Evolutionary conservation across 192 early-diverging fungal species (phyloP).

Genomic region (Backusella circina): DNA sequence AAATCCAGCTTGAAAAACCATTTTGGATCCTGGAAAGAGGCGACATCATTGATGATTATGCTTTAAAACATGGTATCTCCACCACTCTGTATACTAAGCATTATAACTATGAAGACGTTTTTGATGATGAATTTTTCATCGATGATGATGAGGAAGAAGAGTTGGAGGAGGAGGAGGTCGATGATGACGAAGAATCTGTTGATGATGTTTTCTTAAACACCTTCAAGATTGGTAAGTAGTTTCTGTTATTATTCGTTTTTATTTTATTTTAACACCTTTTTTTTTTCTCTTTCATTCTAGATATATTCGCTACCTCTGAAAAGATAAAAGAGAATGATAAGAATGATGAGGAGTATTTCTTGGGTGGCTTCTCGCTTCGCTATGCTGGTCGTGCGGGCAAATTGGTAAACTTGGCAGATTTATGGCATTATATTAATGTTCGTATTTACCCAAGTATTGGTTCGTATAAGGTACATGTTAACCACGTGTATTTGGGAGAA

Average conservation of each 20-base stretch:
- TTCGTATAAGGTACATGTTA: not conserved
- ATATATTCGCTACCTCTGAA: not conserved
- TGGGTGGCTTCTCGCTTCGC: not conserved
- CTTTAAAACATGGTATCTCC: not conserved
- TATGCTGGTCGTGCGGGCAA: not conserved
- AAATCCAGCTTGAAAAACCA: not conserved
- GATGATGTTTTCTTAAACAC: not conserved
- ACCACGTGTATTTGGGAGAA: not conserved
- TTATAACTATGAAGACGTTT: not conserved
- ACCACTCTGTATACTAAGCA: not conserved
- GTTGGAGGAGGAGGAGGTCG: not conserved
- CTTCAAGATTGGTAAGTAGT: not conserved
- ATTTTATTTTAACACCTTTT: not conserved
- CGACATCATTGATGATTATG: not conserved
- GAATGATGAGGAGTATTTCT: not conserved
- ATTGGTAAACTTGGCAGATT: not conserved
- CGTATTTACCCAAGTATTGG: not conserved
- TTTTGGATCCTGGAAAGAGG: not conserved
- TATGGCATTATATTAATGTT: not conserved
- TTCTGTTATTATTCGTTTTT: not conserved
- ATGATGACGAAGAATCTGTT: not conserved
- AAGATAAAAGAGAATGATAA: not conserved
- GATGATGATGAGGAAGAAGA: not conserved
- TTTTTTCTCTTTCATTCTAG: not conserved
- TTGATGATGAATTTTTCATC: not conserved